These are phyloP conservation scores for Zea mays DNA, from an alignment of 176 grass and related monocot species.

Conservation along the genomic window Zm-B73-REFERENCE-NAM-5.0 NC_050099.1:41378001-41378500, in stretches of 20 bases:
- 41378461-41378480: slow-evolving; percentile 11
- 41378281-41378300: neutral
- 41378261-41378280: neutral
- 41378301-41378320: slow-evolving; percentile 17
- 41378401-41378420: neutral
- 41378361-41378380: neutral
- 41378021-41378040: slow-evolving; percentile 24
- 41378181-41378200: slow-evolving; percentile 97
- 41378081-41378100: slow-evolving; percentile 31
- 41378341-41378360: neutral
- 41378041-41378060: neutral
- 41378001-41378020: slow-evolving; percentile 81
- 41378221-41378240: neutral
- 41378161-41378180: slow-evolving; percentile 70
- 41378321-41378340: neutral
- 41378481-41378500: neutral
- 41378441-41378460: neutral
- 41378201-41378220: neutral
- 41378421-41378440: slow-evolving; percentile 6
- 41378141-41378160: slow-evolving; percentile 74
- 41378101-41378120: slow-evolving; percentile 59
- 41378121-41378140: slow-evolving; percentile 91
- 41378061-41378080: slow-evolving; percentile 1
- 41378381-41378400: neutral
- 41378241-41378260: slow-evolving; percentile 51